Conservation (phyloP, 73 alveolate genomes). For the Uronychia setigera region DNA sequence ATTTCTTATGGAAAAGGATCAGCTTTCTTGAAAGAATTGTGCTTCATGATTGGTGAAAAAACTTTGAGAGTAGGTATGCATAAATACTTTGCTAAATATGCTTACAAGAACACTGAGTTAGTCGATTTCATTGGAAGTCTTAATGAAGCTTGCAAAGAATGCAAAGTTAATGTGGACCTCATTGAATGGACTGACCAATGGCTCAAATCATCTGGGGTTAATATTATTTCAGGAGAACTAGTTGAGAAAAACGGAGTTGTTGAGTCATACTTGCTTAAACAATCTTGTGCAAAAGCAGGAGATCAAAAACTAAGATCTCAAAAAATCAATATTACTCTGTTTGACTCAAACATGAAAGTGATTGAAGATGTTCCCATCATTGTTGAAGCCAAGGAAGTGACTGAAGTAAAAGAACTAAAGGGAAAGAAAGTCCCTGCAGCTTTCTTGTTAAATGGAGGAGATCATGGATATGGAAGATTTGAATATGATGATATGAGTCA, state of each 20-base stretch:
- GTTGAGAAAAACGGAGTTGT: slow-evolving; percentile 50
- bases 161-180: slow-evolving; percentile 44
- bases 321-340: slow-evolving; percentile 63
- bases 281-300: slow-evolving; percentile 42
- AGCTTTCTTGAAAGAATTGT: slow-evolving; percentile 85
- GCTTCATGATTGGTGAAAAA: slow-evolving; percentile 84
- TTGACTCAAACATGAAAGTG: slow-evolving; percentile 35
- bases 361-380: slow-evolving; percentile 50
- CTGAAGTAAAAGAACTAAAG: slow-evolving; percentile 33
- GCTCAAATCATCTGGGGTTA: slow-evolving; percentile 85
- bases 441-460: slow-evolving; percentile 67
- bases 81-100: slow-evolving; percentile 78
- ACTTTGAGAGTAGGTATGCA: slow-evolving; percentile 82
- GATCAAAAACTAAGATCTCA: slow-evolving; percentile 69
- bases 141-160: slow-evolving; percentile 72
- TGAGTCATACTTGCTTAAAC: slow-evolving; percentile 53
- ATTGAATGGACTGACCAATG: slow-evolving; percentile 71
- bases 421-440: slow-evolving; percentile 65
- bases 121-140: slow-evolving; percentile 80
- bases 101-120: slow-evolving; percentile 83
- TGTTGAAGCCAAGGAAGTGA: slow-evolving; percentile 26
- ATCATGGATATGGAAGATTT: slow-evolving; percentile 82
- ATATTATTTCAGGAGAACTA: slow-evolving; percentile 61
- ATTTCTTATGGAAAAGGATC: slow-evolving; percentile 98
- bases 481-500: slow-evolving; percentile 64